Evolutionary conservation across 345 rosid species (phyloP).

Genomic region (Salix suchowensis): DNA sequence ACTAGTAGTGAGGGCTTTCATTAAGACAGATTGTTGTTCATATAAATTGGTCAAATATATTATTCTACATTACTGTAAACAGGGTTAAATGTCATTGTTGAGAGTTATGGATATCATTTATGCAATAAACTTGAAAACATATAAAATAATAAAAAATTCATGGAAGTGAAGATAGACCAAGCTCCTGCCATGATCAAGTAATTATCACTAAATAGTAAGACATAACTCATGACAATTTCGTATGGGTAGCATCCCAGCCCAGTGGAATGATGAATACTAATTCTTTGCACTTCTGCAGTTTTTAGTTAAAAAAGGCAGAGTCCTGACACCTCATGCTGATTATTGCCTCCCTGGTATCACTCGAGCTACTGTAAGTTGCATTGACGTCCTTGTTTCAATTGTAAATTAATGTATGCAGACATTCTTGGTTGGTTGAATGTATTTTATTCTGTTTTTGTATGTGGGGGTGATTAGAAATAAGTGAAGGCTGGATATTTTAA

Average conservation of each 20-base stretch:
- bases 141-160: too few relatives aligned
- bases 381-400: neutral
- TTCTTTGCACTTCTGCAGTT: constrained; percentile 42
- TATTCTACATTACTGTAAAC: neutral
- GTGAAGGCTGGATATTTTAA: neutral
- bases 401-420: neutral
- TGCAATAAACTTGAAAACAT: neutral
- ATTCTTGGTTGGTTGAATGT: neutral
- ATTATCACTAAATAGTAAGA: neutral
- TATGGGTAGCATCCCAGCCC: neutral
- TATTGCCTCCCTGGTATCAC: constrained; percentile 94
- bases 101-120: neutral
- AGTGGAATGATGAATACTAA: neutral
- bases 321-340: constrained; percentile 83
- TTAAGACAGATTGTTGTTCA: neutral
- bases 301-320: constrained; percentile 76
- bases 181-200: too few relatives aligned
- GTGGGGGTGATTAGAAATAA: too few relatives aligned
- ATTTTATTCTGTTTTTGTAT: too few relatives aligned
- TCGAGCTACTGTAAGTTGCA: constrained; percentile 65
- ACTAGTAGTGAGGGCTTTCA: neutral
- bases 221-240: neutral
- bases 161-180: too few relatives aligned
- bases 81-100: neutral
- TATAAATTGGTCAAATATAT: neutral